Base-by-base conservation (phyloP, 2,329 filamentous ascomycete genomes). In the Fusarium heterosporum region DNA sequence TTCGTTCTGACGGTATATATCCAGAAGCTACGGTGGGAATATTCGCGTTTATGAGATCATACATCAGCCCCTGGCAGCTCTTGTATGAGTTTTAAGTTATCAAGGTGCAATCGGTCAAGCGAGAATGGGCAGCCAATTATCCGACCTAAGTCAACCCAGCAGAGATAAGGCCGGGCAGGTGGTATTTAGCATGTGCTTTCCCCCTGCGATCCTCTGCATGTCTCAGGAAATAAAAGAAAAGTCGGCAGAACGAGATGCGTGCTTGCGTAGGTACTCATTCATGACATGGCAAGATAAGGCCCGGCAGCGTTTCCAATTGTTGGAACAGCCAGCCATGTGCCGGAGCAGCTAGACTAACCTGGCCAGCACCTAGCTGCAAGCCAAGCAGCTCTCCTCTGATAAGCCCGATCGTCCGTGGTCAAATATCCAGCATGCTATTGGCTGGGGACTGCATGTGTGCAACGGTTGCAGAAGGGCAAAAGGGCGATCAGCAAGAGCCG, bases 251-350 rank as follows among this genome's bases (percentile, higher is more conserved):
- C 49, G 42, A 52, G 47, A 32, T 47, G 19, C 43, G 41, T 52
- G 45, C 56, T 59, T 14, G 46, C 32, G 43, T 45, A 47, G 22
- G 22, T 22, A 6, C 22, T 22, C 22, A 22, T 22, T 22, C 22
- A 22, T 6, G 50, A 46, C 56, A 65, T 64, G 66, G 42, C 46
- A 54, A 73, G 71, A 73, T 73, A 73, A 73, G 71, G 42, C 47
- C 47, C 60, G 38, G 4, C 57, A 55, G 43, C 45, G 55, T 57
- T 52, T 52, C 34, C 58, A 42, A 43, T 55, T 45, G 36, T 61
- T 49, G 45, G 60, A 47, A 38, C 30, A 52, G 52, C 49, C 30
- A 52, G 52, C 49, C 64, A 70, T 68, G 52, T 63, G 51, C 64
- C 64, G 59, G 58, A 55, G 40, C 55, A 46, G 46, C 47, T 64